Conservation (phyloP, 768 basidiomycete species). For the Tricholoma sp. region DNA sequence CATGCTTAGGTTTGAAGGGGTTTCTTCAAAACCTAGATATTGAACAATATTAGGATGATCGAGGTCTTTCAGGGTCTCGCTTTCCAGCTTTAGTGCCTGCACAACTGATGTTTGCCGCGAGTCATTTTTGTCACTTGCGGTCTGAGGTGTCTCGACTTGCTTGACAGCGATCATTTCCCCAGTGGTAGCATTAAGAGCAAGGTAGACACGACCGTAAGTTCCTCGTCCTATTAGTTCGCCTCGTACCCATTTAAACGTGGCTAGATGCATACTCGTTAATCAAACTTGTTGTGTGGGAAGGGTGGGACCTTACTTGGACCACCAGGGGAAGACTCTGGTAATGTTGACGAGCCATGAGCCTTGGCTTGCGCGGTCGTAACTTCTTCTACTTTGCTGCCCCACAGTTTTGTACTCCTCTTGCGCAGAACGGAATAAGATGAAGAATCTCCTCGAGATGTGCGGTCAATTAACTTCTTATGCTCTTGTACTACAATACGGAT, state of each 20-base stretch:
- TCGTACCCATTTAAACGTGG: constrained; percentile 97
- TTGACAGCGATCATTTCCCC: constrained; percentile 99
- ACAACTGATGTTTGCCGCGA: constrained; percentile 79
- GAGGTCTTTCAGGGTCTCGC: constrained; percentile 92
- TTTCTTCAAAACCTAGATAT: constrained; percentile 94
- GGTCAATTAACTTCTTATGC: constrained; percentile 71
- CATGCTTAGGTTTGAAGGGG: constrained; percentile 87
- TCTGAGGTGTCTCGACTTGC: constrained; percentile 93
- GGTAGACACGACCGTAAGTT: constrained; percentile 93
- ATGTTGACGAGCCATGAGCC: constrained; percentile 31
- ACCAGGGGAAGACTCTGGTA: constrained; percentile 58
- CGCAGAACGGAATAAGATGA: constrained; percentile 50
- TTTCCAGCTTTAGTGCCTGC: constrained; percentile 90
- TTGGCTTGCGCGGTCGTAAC: constrained; percentile 74
- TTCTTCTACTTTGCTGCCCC: constrained; percentile 92
- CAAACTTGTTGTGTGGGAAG: not conserved
- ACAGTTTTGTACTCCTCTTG: constrained; percentile 89
- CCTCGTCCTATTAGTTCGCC: constrained; percentile 97
- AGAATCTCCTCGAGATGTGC: constrained; percentile 57
- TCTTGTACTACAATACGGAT: constrained; percentile 91
- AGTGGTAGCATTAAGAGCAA: constrained; percentile 92
- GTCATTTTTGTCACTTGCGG: constrained; percentile 88
- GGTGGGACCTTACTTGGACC: constrained; percentile 56
- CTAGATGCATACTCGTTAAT: constrained; percentile 33
- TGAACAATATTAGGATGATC: constrained; percentile 98